phyloP scores from a whole-genome alignment of 1,139 yeast species.

The Wickerhamomyces sp. region DNA sequence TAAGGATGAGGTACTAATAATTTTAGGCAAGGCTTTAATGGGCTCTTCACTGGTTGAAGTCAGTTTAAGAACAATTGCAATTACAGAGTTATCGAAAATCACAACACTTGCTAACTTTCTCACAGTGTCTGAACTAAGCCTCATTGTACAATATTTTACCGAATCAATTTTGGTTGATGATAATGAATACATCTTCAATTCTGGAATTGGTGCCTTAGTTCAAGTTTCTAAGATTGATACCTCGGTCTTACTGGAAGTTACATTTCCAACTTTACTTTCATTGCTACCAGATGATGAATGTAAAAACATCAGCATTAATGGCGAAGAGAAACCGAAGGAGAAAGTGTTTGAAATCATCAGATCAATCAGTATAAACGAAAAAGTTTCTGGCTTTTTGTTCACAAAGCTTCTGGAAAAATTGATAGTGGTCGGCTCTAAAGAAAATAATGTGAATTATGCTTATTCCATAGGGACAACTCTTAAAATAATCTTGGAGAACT shows the following conservation, averaged over 20 bases:
- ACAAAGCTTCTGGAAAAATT: slow-evolving; percentile 47
- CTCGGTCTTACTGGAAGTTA: slow-evolving; percentile 47
- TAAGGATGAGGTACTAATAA: slow-evolving; percentile 64
- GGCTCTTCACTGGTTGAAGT: slow-evolving; percentile 64
- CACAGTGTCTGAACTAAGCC: slow-evolving; percentile 48
- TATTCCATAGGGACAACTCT: slow-evolving; percentile 16
- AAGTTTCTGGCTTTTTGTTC: slow-evolving; percentile 45
- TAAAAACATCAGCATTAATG: slow-evolving; percentile 21
- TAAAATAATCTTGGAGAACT: slow-evolving; percentile 12
- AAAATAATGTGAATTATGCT: slow-evolving; percentile 9
- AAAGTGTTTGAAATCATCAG: slow-evolving; percentile 36
- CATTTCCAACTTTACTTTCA: slow-evolving; percentile 57
- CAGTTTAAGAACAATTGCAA: slow-evolving; percentile 60
- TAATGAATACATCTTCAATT: slow-evolving; percentile 35
- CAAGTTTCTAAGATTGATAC: slow-evolving; percentile 36
- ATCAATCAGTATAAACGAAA: slow-evolving; percentile 38
- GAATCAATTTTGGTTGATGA: slow-evolving; percentile 52
- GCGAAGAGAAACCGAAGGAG: slow-evolving; percentile 27
- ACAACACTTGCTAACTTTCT: slow-evolving; percentile 44
- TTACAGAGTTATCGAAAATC: slow-evolving; percentile 58
- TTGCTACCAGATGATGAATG: slow-evolving; percentile 40
- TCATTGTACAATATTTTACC: slow-evolving; percentile 63
- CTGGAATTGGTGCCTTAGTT: slow-evolving; percentile 51
- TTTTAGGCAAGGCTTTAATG: slow-evolving; percentile 63
- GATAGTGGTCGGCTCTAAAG: slow-evolving; percentile 11